Conservation (phyloP, 1,284 basidiomycete genomes). For the Trichosporon asahii region DNA sequence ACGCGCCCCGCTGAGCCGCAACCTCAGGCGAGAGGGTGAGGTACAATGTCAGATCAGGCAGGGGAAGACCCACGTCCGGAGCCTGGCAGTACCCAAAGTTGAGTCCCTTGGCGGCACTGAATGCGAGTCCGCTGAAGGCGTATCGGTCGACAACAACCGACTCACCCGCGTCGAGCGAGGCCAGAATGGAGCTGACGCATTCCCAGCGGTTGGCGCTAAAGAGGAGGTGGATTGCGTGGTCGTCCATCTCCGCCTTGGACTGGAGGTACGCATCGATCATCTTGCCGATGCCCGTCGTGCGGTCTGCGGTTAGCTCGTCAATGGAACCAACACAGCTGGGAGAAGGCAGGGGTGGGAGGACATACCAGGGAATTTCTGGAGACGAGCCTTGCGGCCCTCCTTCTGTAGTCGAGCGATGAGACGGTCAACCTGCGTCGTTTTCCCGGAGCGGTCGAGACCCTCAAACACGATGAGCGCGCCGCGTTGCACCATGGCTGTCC, state of each 20-base stretch:
- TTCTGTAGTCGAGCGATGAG: slow-evolving; percentile 58
- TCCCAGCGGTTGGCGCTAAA: slow-evolving; percentile 99
- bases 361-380: slow-evolving; percentile 81
- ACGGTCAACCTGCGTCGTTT: slow-evolving; percentile 73
- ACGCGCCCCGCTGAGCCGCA: slow-evolving; percentile 74
- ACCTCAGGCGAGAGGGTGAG: slow-evolving; percentile 73
- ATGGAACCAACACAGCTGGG: too few species aligned
- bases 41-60: slow-evolving; percentile 85
- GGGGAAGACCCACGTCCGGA: slow-evolving; percentile 80
- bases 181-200: slow-evolving; percentile 64
- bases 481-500: slow-evolving; percentile 18
- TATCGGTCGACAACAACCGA: slow-evolving; percentile 88
- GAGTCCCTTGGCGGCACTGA: slow-evolving; percentile 78
- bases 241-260: slow-evolving; percentile 78
- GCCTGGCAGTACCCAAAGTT: slow-evolving; percentile 71
- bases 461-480: slow-evolving; percentile 88
- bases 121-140: slow-evolving; percentile 94
- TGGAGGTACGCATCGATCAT: slow-evolving; percentile 93
- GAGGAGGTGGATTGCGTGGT: slow-evolving; percentile 86
- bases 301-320: slow-evolving; percentile 58
- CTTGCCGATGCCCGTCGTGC: slow-evolving; percentile 84
- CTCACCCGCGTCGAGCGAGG: slow-evolving; percentile 63
- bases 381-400: slow-evolving; percentile 44
- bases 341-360: not conserved
- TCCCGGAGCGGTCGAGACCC: slow-evolving; percentile 89